Base-by-base conservation (phyloP, 192 early-diverging fungal species). In the Jimgerdemannia flammicorona region DNA sequence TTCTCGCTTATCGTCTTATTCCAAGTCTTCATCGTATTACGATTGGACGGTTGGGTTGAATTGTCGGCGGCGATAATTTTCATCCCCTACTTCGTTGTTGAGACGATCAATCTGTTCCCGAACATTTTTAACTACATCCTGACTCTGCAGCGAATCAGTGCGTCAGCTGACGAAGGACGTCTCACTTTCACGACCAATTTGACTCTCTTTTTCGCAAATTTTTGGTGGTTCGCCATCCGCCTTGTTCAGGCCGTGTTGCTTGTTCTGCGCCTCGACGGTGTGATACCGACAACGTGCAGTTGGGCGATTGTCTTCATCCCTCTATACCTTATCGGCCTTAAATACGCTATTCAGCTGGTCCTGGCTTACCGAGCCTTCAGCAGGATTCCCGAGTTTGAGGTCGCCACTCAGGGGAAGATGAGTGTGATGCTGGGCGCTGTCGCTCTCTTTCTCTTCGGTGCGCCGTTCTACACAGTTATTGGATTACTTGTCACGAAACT, bases 21-120 rank as follows among this genome's bases (percentile, higher is more conserved):
- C 85, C 93, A 97, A 75, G 83, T 94, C 40, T 84, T 93, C 75
- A 78, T 98, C 44, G 91, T 91, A 17, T 77, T 93, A 64, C 82
- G 85, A 68, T 82, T 95, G 40, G 93, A 98, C 77, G 79, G 85
- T n/a, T 70, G 76, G 18, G 81, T 92, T 39, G 77, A 67, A 39
- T 91, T 89, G 86, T 84, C 86, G 3, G 92, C 89, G 69, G 86
- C 84, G 49, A 72, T 86, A 1, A 91, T 97, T 2, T 95, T 95
- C 80, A 79, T 87, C 29, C 96, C 96, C 39, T 96, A 93, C 86
- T 94, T 95, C 76, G 66, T 92, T n/a, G 72, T 96, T 10, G 96
- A 98, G 74, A 84, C 74, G 17, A 82, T 93, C 40, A 81, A 94
- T 67, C 81, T 95, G 68, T 29, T 93, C 19, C 77, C 84, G 42